Conservation (phyloP, 164 flowering plant genomes). For the Liquidambar formosana region DNA sequence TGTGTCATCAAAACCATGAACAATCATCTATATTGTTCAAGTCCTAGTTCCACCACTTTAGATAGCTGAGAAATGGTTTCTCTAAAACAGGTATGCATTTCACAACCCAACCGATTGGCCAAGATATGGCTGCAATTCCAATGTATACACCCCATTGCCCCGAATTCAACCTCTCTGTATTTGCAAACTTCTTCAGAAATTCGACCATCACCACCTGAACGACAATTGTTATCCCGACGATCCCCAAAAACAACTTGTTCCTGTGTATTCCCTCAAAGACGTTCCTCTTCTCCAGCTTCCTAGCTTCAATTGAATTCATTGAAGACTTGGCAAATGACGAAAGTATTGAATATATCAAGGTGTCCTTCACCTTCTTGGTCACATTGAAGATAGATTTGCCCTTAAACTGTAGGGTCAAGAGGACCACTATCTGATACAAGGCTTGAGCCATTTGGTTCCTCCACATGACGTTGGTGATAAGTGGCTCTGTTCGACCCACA, state of each 20-base stretch:
- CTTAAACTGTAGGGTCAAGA: too few species aligned
- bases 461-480: neutral
- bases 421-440: neutral
- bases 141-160: slow-evolving; percentile 40
- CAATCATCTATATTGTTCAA: too few species aligned
- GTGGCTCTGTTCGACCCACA: too few species aligned
- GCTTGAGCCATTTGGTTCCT: neutral
- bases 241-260: neutral
- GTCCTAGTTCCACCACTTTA: slow-evolving; percentile 13
- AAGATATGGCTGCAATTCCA: slow-evolving; percentile 40
- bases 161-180: too few species aligned
- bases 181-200: too few species aligned
- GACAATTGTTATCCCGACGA: too few species aligned
- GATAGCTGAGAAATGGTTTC: slow-evolving; percentile 31
- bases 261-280: neutral
- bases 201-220: too few species aligned
- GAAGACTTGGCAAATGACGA: neutral
- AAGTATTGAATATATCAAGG: too few species aligned
- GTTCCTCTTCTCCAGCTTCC: neutral
- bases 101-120: too few species aligned
- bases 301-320: neutral
- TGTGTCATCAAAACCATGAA: too few species aligned
- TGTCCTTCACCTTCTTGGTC: too few species aligned
- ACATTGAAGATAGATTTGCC: too few species aligned
- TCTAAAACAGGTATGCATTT: slow-evolving; percentile 56